These are phyloP conservation scores for Sphagnum tenellum DNA, from an alignment of 225 moss, liverwort and hornwort species.

Conservation along the genomic window DNA sequence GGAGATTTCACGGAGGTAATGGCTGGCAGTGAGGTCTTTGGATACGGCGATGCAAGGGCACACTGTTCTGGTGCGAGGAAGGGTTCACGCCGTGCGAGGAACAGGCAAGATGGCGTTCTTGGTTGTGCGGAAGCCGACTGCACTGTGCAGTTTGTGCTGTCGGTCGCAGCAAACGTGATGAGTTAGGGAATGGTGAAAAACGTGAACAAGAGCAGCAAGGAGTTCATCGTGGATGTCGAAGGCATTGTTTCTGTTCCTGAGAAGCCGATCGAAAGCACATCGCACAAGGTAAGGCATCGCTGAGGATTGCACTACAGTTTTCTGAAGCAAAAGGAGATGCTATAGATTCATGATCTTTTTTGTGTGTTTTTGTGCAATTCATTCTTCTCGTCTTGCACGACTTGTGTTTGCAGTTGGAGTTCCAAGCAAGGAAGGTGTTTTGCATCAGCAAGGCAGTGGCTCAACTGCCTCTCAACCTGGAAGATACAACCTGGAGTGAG, in stretches of 20 bases:
- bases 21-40: conserved; percentile 51
- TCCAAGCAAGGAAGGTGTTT: conserved; percentile 59
- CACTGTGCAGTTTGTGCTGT: conserved; percentile 75
- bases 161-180: conserved; percentile 35
- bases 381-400: no score
- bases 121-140: conserved; percentile 67
- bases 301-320: not conserved
- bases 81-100: conserved; percentile 63
- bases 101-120: conserved; percentile 61
- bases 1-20: conserved; percentile 37
- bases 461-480: conserved; percentile 73
- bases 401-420: conserved; percentile 48
- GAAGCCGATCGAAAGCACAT: conserved; percentile 39
- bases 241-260: conserved; percentile 59
- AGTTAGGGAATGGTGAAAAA: conserved; percentile 85
- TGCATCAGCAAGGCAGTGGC: conserved; percentile 69
- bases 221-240: conserved; percentile 80
- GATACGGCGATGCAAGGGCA: conserved; percentile 21
- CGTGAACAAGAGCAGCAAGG: conserved; percentile 59
- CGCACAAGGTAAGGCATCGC: conserved; percentile 44
- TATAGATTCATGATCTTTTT: not conserved
- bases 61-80: conserved; percentile 66
- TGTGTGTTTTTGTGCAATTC: not conserved
- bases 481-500: conserved; percentile 85
- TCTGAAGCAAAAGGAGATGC: not conserved